Base-by-base conservation (phyloP, 768 basidiomycete species). In the Lentinula guzmanii region DNA sequence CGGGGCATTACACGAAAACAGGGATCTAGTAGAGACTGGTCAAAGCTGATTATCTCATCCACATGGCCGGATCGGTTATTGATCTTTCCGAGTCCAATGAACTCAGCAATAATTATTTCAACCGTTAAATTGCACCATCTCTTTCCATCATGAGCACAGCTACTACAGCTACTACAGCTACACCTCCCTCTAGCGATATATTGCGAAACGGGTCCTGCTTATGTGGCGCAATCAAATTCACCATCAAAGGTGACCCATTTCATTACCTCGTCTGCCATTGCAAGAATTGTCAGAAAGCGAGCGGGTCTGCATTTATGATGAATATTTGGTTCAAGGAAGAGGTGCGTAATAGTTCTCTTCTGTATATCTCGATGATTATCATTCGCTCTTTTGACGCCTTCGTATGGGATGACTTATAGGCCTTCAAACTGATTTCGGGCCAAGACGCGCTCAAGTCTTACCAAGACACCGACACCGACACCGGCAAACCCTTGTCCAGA, bases 201-300 rank as follows among this genome's bases (percentile, higher is more conserved):
- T 24, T 46, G 6, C 39, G 45, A 37, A 43, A 48, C 8, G 58
- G 58, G 4, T 48, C 76, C 2, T 79, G 77, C 58, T 68, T 79
- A 5, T 79, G 78, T 66, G 65, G 69, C 60, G 58, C 68, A 8
- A 69, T 79, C 33, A 67, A 68, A 57, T 79, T 76, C 58, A 70
- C 72, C 31, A 61, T 77, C 5, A 66, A 62, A 15, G 77, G 75
- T 1, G 72, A 75, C 35, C 78, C 77, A 3, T 42, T 75, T 56
- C 68, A 71, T 1, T 76, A 75, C 60, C 67, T 72, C n/a, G 70
- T 78, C 1, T 79, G 78, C 63, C 75, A 80, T 65, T 80, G 78
- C 64, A 59, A 58, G n/a, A 76, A 79, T 52, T 79, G 78, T 64
- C 74, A 71, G 66, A 78, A 78, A 65, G 70, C 74, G 18, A 76